A percentile compares a stretch with the other conserved stretches of the same genome.
Evolutionary conservation across 2,329 filamentous ascomycete species (phyloP).

Genomic region (Phialophora verrucosa): DNA sequence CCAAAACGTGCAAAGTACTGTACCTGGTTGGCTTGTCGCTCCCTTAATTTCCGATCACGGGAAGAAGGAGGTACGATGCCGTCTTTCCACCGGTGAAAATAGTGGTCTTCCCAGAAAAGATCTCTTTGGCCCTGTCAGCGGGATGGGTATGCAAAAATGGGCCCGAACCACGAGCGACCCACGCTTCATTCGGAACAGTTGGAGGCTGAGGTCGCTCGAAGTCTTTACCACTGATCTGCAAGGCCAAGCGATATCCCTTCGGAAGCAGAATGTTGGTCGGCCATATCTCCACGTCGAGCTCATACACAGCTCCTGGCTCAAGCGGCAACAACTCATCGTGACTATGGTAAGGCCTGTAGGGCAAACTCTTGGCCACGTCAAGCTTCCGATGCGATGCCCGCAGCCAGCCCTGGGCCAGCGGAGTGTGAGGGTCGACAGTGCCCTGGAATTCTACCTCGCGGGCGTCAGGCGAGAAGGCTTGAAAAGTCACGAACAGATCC

Average conservation of each 20-base stretch:
- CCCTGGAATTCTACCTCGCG: conserved; percentile 28
- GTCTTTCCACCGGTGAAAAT: conserved; percentile 11
- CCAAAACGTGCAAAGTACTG: not conserved
- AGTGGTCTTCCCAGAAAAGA: conserved; percentile 18
- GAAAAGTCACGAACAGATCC: conserved; percentile 27
- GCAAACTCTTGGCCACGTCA: conserved; percentile 11
- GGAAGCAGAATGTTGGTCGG: conserved; percentile 25
- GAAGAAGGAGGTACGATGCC: conserved; percentile 20
- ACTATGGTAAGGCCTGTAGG: conserved; percentile 22
- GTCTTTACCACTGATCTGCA: conserved; percentile 27
- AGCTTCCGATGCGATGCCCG: conserved; percentile 27
- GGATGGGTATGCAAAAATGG: conserved; percentile 22
- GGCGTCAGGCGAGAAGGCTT: conserved; percentile 21
- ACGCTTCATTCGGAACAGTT: conserved; percentile 10
- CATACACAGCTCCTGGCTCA: conserved; percentile 13
- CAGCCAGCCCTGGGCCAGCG: conserved; percentile 29
- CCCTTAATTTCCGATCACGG: conserved; percentile 1
- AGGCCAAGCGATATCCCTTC: conserved; percentile 12
- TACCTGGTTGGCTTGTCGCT: not conserved
- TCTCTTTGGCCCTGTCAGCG: conserved; percentile 9
- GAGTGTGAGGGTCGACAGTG: conserved; percentile 26
- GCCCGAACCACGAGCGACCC: conserved; percentile 17
- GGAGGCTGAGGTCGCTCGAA: conserved; percentile 23
- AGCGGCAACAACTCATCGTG: conserved; percentile 26
- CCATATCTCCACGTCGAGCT: conserved; percentile 29